Evolutionary conservation across 2,329 filamentous ascomycete genomes (phyloP), one percentile per base, ranked within the genome.

Genomic region (Colletotrichum eleusines): DNA sequence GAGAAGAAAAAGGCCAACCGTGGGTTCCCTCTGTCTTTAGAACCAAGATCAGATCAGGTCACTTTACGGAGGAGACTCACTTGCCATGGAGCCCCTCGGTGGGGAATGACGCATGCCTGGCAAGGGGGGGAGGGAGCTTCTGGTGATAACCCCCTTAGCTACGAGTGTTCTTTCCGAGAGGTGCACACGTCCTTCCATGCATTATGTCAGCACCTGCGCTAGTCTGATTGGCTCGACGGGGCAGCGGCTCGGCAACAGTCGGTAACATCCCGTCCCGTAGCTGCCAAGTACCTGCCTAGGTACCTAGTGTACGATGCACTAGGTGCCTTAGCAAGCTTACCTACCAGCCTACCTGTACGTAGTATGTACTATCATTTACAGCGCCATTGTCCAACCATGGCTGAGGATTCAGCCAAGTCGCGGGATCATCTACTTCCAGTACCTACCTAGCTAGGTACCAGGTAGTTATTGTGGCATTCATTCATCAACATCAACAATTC

Each of bases 71-170:
- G 33, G 33, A 35, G 12, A 18, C 54, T n/a, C 40, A 42, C 20
- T 16, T 35, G 5, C 33, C 59, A 35, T 51, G 57, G 64, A 63
- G 69, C 69, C 69, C 64, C 69, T 68, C 69, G 64, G 64, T 71
- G 69, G 69, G 53, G 69, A 71, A 71, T 71, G 69, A 71, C 69
- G 69, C 69, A 71, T 51, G 20, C 44, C 31, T 18, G 58, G 18
- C 64, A 67, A 38, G 59, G 57, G 46, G n/a, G n/a, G n/a, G n/a
- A n/a, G n/a, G 67, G 68, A 64, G 61, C 26, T 51, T 46, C 44
- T 46, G 9, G 35, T 23, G 54, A 59, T 57, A 20, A 33, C 31
- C 31, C 7, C 31, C 3, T 33, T 58, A 40, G 38, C 38, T 40
- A 3, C 2, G 14, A 51, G 46, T 68, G 38, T 44, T 6, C 38